Percentiles rank a stretch among this genome's conserved stretches.
These are phyloP conservation scores for Serendipita indica DNA, from an alignment of 768 basidiomycete genomes.

Conservation along the genomic window DNA sequence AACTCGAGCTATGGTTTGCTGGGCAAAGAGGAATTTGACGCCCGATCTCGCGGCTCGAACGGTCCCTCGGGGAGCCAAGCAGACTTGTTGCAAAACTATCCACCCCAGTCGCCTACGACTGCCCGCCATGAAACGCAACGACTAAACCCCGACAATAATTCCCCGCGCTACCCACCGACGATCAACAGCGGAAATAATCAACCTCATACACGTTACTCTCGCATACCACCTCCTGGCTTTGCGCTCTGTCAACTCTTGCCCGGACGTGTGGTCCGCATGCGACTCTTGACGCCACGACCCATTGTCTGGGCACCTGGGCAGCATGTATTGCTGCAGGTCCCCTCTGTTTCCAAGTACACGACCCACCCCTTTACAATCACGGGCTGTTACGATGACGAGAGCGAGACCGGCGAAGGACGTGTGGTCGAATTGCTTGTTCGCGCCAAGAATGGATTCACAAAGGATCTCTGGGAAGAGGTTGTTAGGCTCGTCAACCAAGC, in stretches of 20 bases:
- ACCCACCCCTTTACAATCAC: conserved; percentile 65
- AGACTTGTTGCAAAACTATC: conserved; percentile 16
- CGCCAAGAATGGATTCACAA: conserved; percentile 55
- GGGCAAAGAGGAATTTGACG: background rate
- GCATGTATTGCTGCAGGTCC: conserved; percentile 54
- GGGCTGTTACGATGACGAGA: conserved; percentile 38
- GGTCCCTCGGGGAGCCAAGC: background rate
- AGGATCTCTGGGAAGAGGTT: conserved; percentile 45
- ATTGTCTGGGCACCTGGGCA: conserved; percentile 66
- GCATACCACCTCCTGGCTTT: conserved; percentile 48
- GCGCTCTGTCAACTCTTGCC: conserved; percentile 54
- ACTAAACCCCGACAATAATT: background rate
- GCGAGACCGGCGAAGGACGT: conserved; percentile 31
- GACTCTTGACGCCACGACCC: conserved; percentile 39
- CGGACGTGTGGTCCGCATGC: conserved; percentile 55
- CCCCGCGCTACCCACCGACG: background rate
- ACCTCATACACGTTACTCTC: conserved; percentile 17
- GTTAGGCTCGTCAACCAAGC: conserved; percentile 19
- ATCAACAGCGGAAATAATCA: conserved; percentile 10
- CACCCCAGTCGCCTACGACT: background rate
- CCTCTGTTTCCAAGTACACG: conserved; percentile 43
- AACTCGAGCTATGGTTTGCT: background rate
- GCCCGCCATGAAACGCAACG: background rate
- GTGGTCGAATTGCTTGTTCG: conserved; percentile 54
- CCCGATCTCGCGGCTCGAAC: background rate